Evolutionary conservation across 345 rosid genomes (phyloP).

Genomic region (Garcia nutans): DNA sequence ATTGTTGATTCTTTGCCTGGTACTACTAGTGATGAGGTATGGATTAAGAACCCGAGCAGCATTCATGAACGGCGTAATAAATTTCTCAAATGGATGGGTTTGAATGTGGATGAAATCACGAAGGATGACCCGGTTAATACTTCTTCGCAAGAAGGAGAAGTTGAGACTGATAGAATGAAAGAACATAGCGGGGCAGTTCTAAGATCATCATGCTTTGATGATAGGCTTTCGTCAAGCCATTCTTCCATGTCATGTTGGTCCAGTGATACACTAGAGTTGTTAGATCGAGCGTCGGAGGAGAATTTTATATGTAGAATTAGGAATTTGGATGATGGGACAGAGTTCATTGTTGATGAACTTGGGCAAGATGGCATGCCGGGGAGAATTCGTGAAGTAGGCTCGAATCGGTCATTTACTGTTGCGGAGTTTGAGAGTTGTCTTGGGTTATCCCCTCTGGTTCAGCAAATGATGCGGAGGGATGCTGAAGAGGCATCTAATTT

Average conservation of each 20-base stretch:
- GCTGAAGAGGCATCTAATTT: not conserved
- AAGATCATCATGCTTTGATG: constrained; percentile 26
- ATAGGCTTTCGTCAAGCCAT: constrained; percentile 31
- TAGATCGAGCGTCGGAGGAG: constrained; percentile 15
- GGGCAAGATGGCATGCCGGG: constrained; percentile 12
- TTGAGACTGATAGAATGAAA: constrained; percentile 9
- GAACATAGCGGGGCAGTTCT: constrained; percentile 14
- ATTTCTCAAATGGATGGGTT: constrained; percentile 20
- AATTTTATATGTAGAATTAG: constrained; percentile 9
- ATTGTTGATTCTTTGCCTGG: not conserved
- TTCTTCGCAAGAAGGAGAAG: constrained; percentile 3
- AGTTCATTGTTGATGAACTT: constrained; percentile 17
- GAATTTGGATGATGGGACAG: constrained; percentile 20
- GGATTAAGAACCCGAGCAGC: constrained; percentile 14
- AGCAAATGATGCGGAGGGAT: constrained; percentile 13
- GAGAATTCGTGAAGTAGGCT: constrained; percentile 17
- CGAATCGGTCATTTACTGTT: constrained; percentile 4
- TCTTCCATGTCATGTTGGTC: constrained; percentile 25
- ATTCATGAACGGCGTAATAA: constrained; percentile 6
- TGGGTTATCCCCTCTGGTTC: constrained; percentile 23
- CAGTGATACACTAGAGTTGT: constrained; percentile 22
- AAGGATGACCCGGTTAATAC: not conserved
- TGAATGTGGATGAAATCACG: not conserved
- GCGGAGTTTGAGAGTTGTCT: constrained; percentile 20
- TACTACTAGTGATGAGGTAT: constrained; percentile 1